Evolutionary conservation across 1,284 basidiomycete genomes (phyloP).

Genomic region (Rhodotorula sp.): DNA sequence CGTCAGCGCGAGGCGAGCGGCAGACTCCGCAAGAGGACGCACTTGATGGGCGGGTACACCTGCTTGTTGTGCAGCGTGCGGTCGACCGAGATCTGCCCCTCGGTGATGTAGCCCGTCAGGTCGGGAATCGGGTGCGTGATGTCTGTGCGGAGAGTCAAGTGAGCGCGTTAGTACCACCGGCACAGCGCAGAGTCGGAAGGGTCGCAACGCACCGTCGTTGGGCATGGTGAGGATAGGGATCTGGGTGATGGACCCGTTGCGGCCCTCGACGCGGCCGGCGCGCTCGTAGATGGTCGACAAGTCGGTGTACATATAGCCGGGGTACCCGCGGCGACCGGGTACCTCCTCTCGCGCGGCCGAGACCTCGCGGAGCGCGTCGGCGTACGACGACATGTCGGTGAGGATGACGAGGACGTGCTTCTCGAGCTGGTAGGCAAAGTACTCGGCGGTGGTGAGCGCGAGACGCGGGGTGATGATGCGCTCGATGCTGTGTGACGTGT

Average conservation of each 20-base stretch:
- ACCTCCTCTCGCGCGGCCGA: conserved; percentile 99
- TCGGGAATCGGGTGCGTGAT: conserved; percentile 99
- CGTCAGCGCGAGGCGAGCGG: no score
- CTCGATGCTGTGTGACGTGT: conserved; percentile 66
- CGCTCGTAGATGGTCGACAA: conserved; percentile 94
- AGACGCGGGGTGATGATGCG: conserved; percentile 99
- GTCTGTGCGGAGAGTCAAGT: conserved; percentile 60
- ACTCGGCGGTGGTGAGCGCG: conserved; percentile 97
- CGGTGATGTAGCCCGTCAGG: conserved; percentile 97
- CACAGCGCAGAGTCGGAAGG: conserved; percentile 12
- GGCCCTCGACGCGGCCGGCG: conserved; percentile 94
- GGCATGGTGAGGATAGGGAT: conserved; percentile 99
- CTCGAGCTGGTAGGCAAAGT: conserved; percentile 99
- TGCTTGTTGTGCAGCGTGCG: conserved; percentile 59
- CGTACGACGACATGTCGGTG: conserved; percentile 99
- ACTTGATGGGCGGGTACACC: conserved; percentile 98
- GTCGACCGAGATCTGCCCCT: conserved; percentile 99
- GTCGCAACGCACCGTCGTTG: conserved; percentile 76
- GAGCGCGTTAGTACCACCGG: neutral
- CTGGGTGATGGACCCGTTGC: conserved; percentile 99
- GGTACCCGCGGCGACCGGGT: conserved; percentile 98
- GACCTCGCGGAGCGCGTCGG: conserved; percentile 95
- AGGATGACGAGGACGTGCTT: conserved; percentile 99
- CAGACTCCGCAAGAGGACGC: neutral
- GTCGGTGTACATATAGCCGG: conserved; percentile 99